Conservation (phyloP, 257 asterid species). For the Gentiana macrophylla region DNA sequence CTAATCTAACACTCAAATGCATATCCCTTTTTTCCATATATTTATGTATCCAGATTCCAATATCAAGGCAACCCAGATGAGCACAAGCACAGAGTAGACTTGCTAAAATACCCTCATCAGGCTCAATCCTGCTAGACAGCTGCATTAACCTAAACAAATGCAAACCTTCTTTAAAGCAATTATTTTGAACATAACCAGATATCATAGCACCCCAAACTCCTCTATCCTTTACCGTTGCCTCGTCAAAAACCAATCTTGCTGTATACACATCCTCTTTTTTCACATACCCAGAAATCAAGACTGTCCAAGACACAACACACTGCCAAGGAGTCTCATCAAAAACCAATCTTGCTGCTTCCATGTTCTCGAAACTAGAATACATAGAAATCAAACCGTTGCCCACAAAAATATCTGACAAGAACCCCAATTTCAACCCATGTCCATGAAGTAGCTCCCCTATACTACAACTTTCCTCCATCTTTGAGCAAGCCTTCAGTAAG, state of each 20-base stretch:
- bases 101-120: conserved; percentile 56
- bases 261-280: conserved; percentile 42
- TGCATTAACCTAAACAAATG: conserved; percentile 58
- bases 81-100: conserved; percentile 55
- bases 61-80: conserved; percentile 50
- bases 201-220: conserved; percentile 15
- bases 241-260: conserved; percentile 57
- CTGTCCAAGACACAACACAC: conserved; percentile 61
- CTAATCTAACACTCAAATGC: conserved; percentile 26
- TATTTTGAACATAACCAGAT: conserved; percentile 64
- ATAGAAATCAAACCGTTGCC: neutral
- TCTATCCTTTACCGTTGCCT: conserved; percentile 49
- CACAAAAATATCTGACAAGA: too few species aligned
- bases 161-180: conserved; percentile 67
- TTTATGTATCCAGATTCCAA: conserved; percentile 60
- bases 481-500: too few species aligned
- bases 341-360: conserved; percentile 42
- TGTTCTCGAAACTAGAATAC: conserved; percentile 39
- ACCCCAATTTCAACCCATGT: too few species aligned
- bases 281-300: conserved; percentile 51
- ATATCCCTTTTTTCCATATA: conserved; percentile 27
- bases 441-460: too few species aligned
- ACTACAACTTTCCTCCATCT: too few species aligned
- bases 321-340: conserved; percentile 43
- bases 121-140: conserved; percentile 31